A percentile compares a stretch with the other conserved stretches of the same genome.
Conservation (phyloP, 2,329 filamentous ascomycete genomes). For the Colletotrichum nymphaeae region DNA sequence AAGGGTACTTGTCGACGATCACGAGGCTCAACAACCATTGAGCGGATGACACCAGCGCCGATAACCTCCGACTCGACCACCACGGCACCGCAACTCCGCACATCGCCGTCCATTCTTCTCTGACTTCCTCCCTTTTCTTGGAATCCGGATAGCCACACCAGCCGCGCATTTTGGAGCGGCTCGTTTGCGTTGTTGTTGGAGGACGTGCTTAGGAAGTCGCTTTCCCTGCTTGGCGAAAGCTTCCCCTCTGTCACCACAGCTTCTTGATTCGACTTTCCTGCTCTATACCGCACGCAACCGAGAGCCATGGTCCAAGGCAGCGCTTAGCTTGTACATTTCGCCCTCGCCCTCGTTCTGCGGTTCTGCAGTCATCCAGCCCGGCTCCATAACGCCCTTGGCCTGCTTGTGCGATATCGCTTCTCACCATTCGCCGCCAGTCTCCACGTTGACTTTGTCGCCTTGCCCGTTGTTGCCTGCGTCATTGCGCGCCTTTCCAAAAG, state of each 20-base stretch:
- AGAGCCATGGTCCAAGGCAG: conserved; percentile 32
- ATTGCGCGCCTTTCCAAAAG: conserved; percentile 3
- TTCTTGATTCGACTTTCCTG: neutral
- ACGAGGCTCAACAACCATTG: conserved; percentile 30
- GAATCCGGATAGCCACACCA: neutral
- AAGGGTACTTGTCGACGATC: conserved; percentile 30
- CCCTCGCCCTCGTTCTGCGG: conserved; percentile 15
- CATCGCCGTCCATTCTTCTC: neutral
- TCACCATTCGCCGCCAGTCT: conserved; percentile 1
- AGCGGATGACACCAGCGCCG: conserved; percentile 30
- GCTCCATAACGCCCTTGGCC: neutral
- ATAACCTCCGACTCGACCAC: conserved; percentile 18
- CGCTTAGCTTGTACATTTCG: conserved; percentile 21
- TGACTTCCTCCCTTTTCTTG: neutral
- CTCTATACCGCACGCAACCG: conserved; percentile 4
- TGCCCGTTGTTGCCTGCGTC: conserved; percentile 23
- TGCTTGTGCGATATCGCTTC: conserved; percentile 8
- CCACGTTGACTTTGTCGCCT: conserved; percentile 14
- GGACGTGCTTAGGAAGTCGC: conserved; percentile 1
- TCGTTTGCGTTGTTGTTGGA: neutral
- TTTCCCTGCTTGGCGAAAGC: neutral
- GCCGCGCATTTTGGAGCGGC: conserved; percentile 1
- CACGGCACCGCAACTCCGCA: conserved; percentile 1
- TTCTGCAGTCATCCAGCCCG: neutral
- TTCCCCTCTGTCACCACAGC: neutral